Evolutionary conservation across 805 yeast genomes (phyloP).

Genomic region (Metschnikowia proteae): DNA sequence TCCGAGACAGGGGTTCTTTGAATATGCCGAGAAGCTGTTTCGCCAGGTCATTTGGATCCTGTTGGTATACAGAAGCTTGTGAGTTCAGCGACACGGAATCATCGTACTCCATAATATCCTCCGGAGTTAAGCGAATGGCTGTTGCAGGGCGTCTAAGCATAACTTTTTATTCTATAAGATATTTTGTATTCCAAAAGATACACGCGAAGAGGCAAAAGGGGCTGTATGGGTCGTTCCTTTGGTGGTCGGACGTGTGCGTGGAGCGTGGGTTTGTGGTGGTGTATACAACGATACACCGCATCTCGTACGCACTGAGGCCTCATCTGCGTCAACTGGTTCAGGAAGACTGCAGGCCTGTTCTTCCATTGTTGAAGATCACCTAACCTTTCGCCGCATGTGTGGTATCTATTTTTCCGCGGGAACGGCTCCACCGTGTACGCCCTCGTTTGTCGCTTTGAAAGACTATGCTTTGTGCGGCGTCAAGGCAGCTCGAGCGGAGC

Average conservation of each 20-base stretch:
- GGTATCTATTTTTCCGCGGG: slow-evolving; percentile 14
- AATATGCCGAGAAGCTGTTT: slow-evolving; percentile 13
- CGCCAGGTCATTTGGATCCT: slow-evolving; percentile 15
- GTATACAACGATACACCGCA: slow-evolving; percentile 1
- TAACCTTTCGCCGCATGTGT: slow-evolving; percentile 10
- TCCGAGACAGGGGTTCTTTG: slow-evolving; percentile 16
- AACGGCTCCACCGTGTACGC: neutral
- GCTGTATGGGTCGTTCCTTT: neutral
- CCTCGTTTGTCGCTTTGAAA: neutral
- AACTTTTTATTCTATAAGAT: neutral
- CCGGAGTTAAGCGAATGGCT: slow-evolving; percentile 60
- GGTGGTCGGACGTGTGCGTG: neutral
- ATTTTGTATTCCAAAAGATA: neutral
- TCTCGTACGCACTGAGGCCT: neutral
- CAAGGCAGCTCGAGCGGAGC: slow-evolving; percentile 1
- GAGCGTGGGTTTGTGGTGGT: neutral
- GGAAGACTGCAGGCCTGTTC: neutral
- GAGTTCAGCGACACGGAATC: slow-evolving; percentile 23
- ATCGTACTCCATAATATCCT: slow-evolving; percentile 56
- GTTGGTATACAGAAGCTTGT: slow-evolving; percentile 9
- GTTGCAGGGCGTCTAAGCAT: slow-evolving; percentile 77
- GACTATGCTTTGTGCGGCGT: neutral
- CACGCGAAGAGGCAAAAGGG: neutral
- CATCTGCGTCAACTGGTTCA: neutral
- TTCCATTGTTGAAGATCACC: neutral